phyloP scores from a whole-genome alignment of 2,329 filamentous ascomycete species.

The Gnomoniopsis sp. region DNA sequence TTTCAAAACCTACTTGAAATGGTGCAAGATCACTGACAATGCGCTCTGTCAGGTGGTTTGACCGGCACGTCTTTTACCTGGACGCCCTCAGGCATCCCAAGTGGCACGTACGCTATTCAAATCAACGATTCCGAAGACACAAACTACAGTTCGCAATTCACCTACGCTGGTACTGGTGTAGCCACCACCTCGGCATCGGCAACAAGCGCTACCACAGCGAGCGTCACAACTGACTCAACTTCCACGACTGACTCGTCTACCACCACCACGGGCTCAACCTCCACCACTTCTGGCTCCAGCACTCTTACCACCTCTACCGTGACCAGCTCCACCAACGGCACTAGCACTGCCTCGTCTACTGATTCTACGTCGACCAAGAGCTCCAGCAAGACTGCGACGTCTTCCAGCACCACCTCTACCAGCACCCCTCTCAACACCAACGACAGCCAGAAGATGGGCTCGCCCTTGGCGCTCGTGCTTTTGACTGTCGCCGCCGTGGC shows the following conservation, averaged over 20 bases:
- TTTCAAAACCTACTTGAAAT: neutral
- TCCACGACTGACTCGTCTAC: slow-evolving; percentile 13
- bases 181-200: slow-evolving; percentile 10
- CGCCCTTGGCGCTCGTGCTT: slow-evolving; percentile 38
- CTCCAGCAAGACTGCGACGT: slow-evolving; percentile 18
- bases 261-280: slow-evolving; percentile 16
- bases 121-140: slow-evolving; percentile 35
- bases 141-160: slow-evolving; percentile 45
- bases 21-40: neutral
- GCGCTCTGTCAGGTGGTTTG: slow-evolving; percentile 27
- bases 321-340: slow-evolving; percentile 14
- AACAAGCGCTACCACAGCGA: slow-evolving; percentile 6
- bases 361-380: slow-evolving; percentile 15
- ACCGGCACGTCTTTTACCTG: slow-evolving; percentile 35
- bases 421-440: slow-evolving; percentile 30
- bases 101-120: slow-evolving; percentile 43
- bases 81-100: slow-evolving; percentile 34
- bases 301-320: slow-evolving; percentile 10
- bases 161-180: slow-evolving; percentile 26
- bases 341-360: slow-evolving; percentile 15
- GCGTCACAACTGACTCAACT: slow-evolving; percentile 18
- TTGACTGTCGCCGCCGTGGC: slow-evolving; percentile 36
- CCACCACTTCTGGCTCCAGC: slow-evolving; percentile 16
- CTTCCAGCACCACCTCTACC: slow-evolving; percentile 19
- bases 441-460: slow-evolving; percentile 34